These are phyloP conservation scores for Ophiobolus disseminans DNA, from an alignment of 2,329 filamentous ascomycete genomes.

Conservation along the genomic window DNA sequence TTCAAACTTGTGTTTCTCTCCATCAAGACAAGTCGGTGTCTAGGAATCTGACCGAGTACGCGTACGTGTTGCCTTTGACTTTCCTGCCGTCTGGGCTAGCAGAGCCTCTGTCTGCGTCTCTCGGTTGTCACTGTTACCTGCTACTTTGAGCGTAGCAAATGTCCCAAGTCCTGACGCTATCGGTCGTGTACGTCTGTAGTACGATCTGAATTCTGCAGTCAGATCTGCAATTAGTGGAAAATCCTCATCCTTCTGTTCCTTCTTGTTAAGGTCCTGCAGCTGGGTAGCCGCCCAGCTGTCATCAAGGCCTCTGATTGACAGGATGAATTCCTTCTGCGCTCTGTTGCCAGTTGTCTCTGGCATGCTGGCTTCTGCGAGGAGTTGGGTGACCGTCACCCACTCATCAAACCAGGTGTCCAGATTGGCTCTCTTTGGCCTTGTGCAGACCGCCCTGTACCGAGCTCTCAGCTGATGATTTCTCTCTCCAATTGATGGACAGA, in stretches of 20 bases:
- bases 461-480: not conserved
- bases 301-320: slow-evolving; percentile 2
- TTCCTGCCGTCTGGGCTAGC: too few species aligned
- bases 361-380: not conserved
- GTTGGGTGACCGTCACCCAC: not conserved
- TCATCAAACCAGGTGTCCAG: not conserved
- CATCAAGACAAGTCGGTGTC: not conserved
- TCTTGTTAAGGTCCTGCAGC: slow-evolving; percentile 4
- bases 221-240: not conserved
- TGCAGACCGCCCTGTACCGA: not conserved
- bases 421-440: not conserved
- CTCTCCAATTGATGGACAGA: not conserved
- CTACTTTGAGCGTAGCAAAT: slow-evolving; percentile 1
- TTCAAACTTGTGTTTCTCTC: not conserved
- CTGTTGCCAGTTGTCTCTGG: not conserved
- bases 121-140: not conserved
- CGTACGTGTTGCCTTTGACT: not conserved
- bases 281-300: slow-evolving; percentile 4
- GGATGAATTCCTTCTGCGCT: not conserved
- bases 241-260: not conserved
- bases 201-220: not conserved
- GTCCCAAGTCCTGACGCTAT: not conserved
- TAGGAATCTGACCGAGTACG: not conserved
- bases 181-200: not conserved
- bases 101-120: too few species aligned